These are phyloP conservation scores for Alnus rubra DNA, from an alignment of 306 rosid genomes.

Conservation along the genomic window DNA sequence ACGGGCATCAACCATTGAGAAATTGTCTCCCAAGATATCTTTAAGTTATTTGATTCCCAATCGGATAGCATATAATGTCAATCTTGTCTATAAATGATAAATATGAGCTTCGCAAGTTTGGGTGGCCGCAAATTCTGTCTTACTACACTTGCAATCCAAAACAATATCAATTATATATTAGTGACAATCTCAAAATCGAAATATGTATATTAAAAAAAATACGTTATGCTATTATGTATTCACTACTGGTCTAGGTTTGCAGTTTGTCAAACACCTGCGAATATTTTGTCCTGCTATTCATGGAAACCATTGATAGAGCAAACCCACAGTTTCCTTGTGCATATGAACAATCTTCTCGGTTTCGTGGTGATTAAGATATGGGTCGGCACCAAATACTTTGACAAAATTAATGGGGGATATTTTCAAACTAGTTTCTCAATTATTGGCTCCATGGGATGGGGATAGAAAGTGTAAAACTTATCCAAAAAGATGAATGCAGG, in stretches of 20 bases:
- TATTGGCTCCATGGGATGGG: slow-evolving; percentile 7
- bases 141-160: not conserved
- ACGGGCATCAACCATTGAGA: slow-evolving; percentile 29
- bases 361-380: not conserved
- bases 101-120: not conserved
- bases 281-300: not conserved
- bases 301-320: not conserved
- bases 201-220: too few species aligned
- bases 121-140: not conserved
- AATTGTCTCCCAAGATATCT: slow-evolving; percentile 37
- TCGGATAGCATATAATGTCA: slow-evolving; percentile 2
- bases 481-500: slow-evolving; percentile 41
- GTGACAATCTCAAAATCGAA: too few species aligned
- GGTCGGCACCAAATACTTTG: slow-evolving; percentile 5
- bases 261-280: not conserved
- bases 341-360: not conserved
- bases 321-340: not conserved
- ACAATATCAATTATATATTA: not conserved
- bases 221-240: not conserved
- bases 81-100: not conserved
- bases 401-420: slow-evolving; percentile 17
- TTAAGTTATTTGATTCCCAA: slow-evolving; percentile 33
- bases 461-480: slow-evolving; percentile 36
- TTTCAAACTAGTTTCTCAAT: slow-evolving; percentile 22
- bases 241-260: not conserved